These are phyloP conservation scores for Pseudogymnoascus sp. DNA, from an alignment of 2,329 filamentous ascomycete species.

Conservation along the genomic window DNA sequence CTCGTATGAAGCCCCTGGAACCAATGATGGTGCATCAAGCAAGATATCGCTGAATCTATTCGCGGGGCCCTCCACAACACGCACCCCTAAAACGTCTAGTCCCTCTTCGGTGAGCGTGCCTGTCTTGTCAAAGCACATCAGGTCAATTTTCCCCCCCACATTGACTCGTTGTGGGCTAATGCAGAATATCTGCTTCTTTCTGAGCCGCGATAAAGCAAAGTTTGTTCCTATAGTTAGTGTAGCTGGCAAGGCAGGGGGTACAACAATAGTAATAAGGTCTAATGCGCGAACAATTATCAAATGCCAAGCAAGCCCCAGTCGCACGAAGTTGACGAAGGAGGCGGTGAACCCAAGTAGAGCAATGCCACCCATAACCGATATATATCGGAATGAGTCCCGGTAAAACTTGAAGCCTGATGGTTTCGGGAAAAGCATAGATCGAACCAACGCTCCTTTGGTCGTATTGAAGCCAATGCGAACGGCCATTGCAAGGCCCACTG, in stretches of 20 bases:
- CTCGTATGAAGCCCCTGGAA: constrained; percentile 45
- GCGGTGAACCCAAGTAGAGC: constrained; percentile 81
- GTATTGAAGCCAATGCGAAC: constrained; percentile 95
- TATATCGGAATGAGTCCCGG: constrained; percentile 93
- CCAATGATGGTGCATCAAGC: constrained; percentile 52
- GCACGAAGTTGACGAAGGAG: constrained; percentile 88
- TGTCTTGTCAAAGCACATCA: constrained; percentile 98
- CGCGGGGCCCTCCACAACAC: constrained; percentile 59
- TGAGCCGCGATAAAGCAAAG: constrained; percentile 81
- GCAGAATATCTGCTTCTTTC: constrained; percentile 87
- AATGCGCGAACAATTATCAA: constrained; percentile 86
- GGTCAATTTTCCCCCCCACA: constrained; percentile 88
- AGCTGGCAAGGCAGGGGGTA: constrained; percentile 87
- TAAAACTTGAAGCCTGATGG: constrained; percentile 99
- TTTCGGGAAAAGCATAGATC: constrained; percentile 98
- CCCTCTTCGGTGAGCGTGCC: constrained; percentile 97
- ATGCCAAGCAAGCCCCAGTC: constrained; percentile 76
- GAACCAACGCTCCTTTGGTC: constrained; percentile 89
- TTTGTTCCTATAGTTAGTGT: constrained; percentile 95
- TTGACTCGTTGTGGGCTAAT: constrained; percentile 97
- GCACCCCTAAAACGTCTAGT: constrained; percentile 82
- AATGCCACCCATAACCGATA: constrained; percentile 87
- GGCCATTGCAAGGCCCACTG: constrained; percentile 83
- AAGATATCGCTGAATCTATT: constrained; percentile 70
- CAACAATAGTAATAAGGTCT: constrained; percentile 94